Evolutionary conservation across 257 asterid species (phyloP).

Genomic region (Nicotiana obtusifolia): DNA sequence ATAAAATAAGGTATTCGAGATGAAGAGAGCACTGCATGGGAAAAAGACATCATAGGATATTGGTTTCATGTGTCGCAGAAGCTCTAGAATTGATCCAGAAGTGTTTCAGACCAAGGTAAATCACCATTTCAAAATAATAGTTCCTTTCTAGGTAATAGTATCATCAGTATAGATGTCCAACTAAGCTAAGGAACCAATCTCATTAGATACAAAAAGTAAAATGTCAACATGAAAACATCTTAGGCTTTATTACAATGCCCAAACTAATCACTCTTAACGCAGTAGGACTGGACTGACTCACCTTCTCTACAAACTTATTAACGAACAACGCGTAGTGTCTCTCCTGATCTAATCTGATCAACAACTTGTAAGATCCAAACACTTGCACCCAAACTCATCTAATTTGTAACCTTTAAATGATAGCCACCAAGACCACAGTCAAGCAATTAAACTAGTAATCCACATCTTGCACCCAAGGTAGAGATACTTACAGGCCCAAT

Average conservation of each 20-base stretch:
- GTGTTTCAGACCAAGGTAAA: not conserved
- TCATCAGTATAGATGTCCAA: not conserved
- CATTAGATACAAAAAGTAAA: not conserved
- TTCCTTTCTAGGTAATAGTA: not conserved
- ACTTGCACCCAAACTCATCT: not conserved
- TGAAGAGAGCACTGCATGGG: not conserved
- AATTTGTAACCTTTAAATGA: not conserved
- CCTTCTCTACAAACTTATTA: too few species aligned
- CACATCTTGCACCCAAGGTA: conserved; percentile 4
- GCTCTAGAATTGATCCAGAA: not conserved
- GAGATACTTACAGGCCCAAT: not conserved
- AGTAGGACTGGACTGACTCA: too few species aligned
- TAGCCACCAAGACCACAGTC: not conserved
- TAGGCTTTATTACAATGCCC: not conserved
- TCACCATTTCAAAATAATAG: not conserved
- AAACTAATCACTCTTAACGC: too few species aligned
- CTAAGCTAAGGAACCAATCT: not conserved
- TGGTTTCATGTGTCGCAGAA: not conserved
- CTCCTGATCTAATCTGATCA: not conserved
- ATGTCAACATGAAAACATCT: not conserved
- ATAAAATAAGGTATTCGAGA: too few species aligned
- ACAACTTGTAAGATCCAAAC: not conserved
- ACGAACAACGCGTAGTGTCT: too few species aligned
- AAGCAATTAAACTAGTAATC: not conserved
- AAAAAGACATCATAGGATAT: not conserved